Conservation (phyloP, 768 basidiomycete species). For the Mycena chlorophos region DNA sequence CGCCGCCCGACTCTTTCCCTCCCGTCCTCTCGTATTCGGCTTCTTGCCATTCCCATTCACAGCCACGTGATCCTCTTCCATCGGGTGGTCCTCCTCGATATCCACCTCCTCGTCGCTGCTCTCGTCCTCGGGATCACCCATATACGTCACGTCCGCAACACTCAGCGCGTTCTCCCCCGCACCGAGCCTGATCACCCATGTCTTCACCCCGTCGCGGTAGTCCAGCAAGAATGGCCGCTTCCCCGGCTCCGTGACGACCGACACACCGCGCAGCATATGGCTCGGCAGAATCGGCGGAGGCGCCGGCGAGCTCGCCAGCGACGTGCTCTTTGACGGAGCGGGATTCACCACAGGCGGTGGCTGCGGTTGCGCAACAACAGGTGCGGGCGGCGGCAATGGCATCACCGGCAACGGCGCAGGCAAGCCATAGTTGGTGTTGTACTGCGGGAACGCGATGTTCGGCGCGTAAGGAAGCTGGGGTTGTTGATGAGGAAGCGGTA, state of each 20-base stretch:
- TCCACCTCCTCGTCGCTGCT: conserved; percentile 56
- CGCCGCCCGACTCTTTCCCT: conserved; percentile 31
- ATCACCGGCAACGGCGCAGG: conserved; percentile 30
- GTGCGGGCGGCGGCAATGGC: conserved; percentile 24
- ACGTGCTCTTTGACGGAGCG: conserved; percentile 21
- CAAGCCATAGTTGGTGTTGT: conserved; percentile 50
- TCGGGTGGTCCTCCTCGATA: conserved; percentile 44
- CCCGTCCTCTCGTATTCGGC: conserved; percentile 41
- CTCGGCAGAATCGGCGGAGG: conserved; percentile 36
- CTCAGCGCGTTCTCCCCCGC: conserved; percentile 57
- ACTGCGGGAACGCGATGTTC: conserved; percentile 33
- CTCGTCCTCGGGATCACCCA: conserved; percentile 59
- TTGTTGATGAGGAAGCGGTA: conserved; percentile 26
- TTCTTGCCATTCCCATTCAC: conserved; percentile 42
- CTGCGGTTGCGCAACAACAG: conserved; percentile 25
- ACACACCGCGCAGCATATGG: conserved; percentile 54
- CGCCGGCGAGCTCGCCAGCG: conserved; percentile 41
- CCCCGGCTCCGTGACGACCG: conserved; percentile 56
- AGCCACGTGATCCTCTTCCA: conserved; percentile 47
- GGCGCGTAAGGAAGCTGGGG: conserved; percentile 18
- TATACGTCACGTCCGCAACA: conserved; percentile 54
- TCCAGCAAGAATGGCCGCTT: conserved; percentile 62
- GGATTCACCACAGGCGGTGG: conserved; percentile 27
- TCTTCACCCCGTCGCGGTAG: conserved; percentile 68
- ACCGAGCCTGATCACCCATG: conserved; percentile 67